phyloP scores from a whole-genome alignment of 179 eudicot genomes.

The Beta macrorhiza region DNA sequence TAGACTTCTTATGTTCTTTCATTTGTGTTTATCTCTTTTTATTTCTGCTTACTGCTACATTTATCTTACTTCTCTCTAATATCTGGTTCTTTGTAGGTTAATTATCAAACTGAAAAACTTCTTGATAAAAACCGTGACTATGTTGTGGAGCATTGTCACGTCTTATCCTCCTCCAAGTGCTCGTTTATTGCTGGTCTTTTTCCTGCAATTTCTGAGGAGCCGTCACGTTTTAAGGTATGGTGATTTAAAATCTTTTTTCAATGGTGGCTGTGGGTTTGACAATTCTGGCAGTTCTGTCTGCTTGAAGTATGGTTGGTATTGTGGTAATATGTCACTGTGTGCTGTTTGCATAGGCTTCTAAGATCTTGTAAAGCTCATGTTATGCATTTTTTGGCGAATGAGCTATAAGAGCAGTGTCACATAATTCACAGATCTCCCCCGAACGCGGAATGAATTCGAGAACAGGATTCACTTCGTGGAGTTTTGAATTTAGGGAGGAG shows the following conservation, averaged over 20 bases:
- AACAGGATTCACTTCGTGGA: too few relatives aligned
- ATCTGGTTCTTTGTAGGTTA: conserved; percentile 48
- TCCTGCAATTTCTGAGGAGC: conserved; percentile 68
- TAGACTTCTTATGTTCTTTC: background rate
- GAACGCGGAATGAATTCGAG: too few relatives aligned
- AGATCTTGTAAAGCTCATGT: background rate
- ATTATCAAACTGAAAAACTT: conserved; percentile 77
- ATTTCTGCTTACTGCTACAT: background rate
- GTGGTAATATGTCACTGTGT: background rate
- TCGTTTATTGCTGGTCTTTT: conserved; percentile 77
- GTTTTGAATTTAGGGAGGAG: too few relatives aligned
- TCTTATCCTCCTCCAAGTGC: conserved; percentile 79
- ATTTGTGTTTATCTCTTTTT: background rate
- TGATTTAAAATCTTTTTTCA: background rate
- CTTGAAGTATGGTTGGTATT: background rate
- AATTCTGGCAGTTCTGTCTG: background rate
- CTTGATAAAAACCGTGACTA: conserved; percentile 97
- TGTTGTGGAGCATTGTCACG: conserved; percentile 89
- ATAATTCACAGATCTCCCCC: too few relatives aligned
- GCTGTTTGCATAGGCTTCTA: background rate
- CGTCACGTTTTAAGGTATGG: conserved; percentile 89
- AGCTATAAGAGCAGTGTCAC: too few relatives aligned
- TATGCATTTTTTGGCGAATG: background rate
- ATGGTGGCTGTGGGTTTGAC: background rate
- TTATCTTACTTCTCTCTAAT: background rate